Percentiles rank a stretch among this genome's conserved stretches.
phyloP scores from a whole-genome alignment of 768 basidiomycete genomes.

The Tylopilus sp. region DNA sequence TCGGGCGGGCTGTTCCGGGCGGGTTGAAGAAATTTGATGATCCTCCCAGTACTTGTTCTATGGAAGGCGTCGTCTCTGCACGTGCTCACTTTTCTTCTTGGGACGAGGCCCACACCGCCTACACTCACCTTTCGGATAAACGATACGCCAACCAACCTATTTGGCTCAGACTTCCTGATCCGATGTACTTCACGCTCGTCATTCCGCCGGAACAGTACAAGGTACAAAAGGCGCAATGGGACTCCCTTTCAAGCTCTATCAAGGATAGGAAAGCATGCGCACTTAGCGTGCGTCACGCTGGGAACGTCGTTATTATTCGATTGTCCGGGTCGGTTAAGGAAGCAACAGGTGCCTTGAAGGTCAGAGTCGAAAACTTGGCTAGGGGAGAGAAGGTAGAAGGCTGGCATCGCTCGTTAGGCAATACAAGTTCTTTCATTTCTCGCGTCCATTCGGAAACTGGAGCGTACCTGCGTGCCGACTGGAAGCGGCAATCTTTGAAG shows the following conservation, averaged over 20 bases:
- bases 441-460: constrained; percentile 35
- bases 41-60: constrained; percentile 11
- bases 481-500: constrained; percentile 42
- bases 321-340: constrained; percentile 53
- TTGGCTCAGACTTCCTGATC: constrained; percentile 43
- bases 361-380: constrained; percentile 53
- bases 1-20: constrained; percentile 17
- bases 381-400: constrained; percentile 46
- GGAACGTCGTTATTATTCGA: constrained; percentile 35
- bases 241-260: constrained; percentile 36
- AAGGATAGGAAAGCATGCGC: constrained; percentile 37
- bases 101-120: constrained; percentile 44
- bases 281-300: constrained; percentile 28
- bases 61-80: constrained; percentile 33
- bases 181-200: constrained; percentile 48
- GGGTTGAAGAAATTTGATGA: constrained; percentile 28
- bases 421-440: constrained; percentile 32
- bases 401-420: constrained; percentile 48
- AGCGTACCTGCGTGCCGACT: constrained; percentile 45
- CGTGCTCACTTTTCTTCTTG: constrained; percentile 47
- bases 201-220: constrained; percentile 48
- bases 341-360: constrained; percentile 54
- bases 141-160: constrained; percentile 34
- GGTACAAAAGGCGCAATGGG: constrained; percentile 50
- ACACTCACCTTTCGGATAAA: constrained; percentile 34